Evolutionary conservation across 164 flowering plant genomes (phyloP), one percentile per base, ranked within the genome.

Genomic region (Santalum album): DNA sequence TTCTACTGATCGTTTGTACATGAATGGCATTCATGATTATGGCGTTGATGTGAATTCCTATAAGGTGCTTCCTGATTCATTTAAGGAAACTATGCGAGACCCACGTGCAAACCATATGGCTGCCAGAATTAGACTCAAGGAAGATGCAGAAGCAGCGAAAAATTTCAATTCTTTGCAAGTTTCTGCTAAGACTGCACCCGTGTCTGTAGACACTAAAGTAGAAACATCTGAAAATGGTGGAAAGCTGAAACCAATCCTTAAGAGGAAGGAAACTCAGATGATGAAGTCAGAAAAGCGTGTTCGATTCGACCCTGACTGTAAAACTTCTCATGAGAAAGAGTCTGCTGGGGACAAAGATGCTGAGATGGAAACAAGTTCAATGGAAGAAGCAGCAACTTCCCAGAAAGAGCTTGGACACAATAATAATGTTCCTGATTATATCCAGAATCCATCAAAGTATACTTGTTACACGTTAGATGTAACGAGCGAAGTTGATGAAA

Each of bases 101-200:
- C 86, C 96, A 24, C 87, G 90, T n/a, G 98, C 96, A 3, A 72
- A 82, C 64, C 86, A 66, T 69, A 4, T 68, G 62, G 84, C 98
- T 50, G 98, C 95, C 25, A 75, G 70, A 60, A 46, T 73, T 19
- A 69, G 90, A 70, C 80, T 88, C 23, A 67, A 64, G 68, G 92
- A 86, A 73, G 96, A 91, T 60, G 72, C 70, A 0, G 82, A 73
- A 55, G 73, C 72, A 20, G 71, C 72, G 34, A 61, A 59, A n/a
- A 54, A 51, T 22, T 56, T 68, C 21, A 53, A 57, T 40, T 63
- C 80, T 60, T 45, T 60, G 49, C 70, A 49, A 14, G 74, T 65
- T 27, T 61, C 66, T 47, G 81, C 61, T 19, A 44, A 53, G 29
- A 45, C 43, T 22, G 35, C 51, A 23, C 43, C 49, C 20, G 61